Percentiles rank a stretch among this genome's conserved stretches.
phyloP scores from a whole-genome alignment of 192 early-diverging fungal genomes.

The Jimgerdemannia flammicorona region DNA sequence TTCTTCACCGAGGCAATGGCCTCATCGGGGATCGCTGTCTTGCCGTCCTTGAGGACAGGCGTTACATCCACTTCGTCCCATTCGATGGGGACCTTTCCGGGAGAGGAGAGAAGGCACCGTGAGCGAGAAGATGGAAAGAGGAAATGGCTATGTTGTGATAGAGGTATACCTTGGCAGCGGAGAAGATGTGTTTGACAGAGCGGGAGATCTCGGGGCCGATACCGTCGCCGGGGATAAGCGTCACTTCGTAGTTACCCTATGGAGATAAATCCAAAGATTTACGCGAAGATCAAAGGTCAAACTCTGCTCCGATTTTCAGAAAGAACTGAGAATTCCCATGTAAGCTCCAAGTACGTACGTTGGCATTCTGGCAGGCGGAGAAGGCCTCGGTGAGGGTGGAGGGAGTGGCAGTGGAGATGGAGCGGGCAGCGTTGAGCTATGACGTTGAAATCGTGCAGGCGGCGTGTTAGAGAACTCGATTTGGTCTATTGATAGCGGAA shows the following conservation, averaged over 20 bases:
- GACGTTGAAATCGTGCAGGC: not conserved
- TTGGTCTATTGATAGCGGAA: not conserved
- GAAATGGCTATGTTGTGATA: constrained; percentile 8
- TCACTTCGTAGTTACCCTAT: constrained; percentile 82
- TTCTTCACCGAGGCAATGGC: constrained; percentile 87
- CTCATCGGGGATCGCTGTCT: constrained; percentile 91
- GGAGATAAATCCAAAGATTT: not conserved
- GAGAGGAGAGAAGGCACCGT: not conserved
- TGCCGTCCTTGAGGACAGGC: constrained; percentile 87
- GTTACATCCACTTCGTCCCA: constrained; percentile 97
- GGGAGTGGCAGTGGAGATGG: constrained; percentile 39
- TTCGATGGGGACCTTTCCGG: constrained; percentile 75
- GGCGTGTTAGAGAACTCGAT: not conserved
- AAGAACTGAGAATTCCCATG: not conserved
- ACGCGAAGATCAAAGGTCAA: not conserved
- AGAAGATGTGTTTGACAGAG: constrained; percentile 89
- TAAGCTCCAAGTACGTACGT: constrained; percentile 32
- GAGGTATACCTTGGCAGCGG: constrained; percentile 69
- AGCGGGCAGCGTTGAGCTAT: constrained; percentile 30
- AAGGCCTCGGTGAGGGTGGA: constrained; percentile 45
- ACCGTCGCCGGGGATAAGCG: constrained; percentile 96
- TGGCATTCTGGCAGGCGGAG: constrained; percentile 49
- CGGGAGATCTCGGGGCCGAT: constrained; percentile 97
- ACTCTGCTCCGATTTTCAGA: not conserved
- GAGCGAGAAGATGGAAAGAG: constrained; percentile 10